Percentiles rank a stretch among this genome's conserved stretches.
phyloP scores from a whole-genome alignment of 139 green algal genomes.

The Chlamydomonas applanata region DNA sequence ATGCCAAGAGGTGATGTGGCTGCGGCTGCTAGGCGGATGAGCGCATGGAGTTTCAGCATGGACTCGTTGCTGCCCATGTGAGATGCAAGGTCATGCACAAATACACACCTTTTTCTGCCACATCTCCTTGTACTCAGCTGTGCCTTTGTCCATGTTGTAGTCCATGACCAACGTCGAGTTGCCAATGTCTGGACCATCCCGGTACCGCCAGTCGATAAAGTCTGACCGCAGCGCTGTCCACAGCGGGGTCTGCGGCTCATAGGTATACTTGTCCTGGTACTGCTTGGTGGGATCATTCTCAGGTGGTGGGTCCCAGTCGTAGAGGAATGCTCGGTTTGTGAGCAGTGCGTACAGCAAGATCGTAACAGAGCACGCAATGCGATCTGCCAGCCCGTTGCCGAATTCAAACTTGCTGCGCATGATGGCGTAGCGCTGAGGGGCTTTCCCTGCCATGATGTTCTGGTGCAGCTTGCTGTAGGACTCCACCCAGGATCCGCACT shows the following conservation, averaged over 20 bases:
- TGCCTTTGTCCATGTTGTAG: conserved; percentile 9
- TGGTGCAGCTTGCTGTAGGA: conserved; percentile 15
- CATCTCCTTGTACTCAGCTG: conserved; percentile 1
- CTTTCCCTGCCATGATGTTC: conserved; percentile 13
- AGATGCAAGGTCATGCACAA: too few relatives aligned
- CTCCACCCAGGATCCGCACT: conserved; percentile 19
- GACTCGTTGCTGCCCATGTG: too few relatives aligned
- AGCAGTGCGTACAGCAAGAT: conserved; percentile 27
- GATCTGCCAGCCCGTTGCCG: conserved; percentile 30
- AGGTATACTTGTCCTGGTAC: not conserved
- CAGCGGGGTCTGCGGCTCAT: conserved; percentile 1
- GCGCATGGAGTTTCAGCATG: too few relatives aligned
- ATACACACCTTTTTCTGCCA: conserved; percentile 5
- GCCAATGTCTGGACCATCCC: not conserved
- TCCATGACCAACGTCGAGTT: conserved; percentile 20
- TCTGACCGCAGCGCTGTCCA: conserved; percentile 20
- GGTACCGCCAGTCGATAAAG: conserved; percentile 30
- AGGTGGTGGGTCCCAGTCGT: conserved; percentile 22
- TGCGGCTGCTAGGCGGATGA: too few relatives aligned
- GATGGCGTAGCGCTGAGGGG: conserved; percentile 24
- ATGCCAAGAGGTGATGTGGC: too few relatives aligned
- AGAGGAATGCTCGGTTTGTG: conserved; percentile 23
- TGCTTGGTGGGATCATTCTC: not conserved
- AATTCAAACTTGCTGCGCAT: conserved; percentile 24
- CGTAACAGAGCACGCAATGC: conserved; percentile 12